Base-by-base conservation (phyloP, 2,329 filamentous ascomycete species). In the Arthrobotrys sphaeroides region DNA sequence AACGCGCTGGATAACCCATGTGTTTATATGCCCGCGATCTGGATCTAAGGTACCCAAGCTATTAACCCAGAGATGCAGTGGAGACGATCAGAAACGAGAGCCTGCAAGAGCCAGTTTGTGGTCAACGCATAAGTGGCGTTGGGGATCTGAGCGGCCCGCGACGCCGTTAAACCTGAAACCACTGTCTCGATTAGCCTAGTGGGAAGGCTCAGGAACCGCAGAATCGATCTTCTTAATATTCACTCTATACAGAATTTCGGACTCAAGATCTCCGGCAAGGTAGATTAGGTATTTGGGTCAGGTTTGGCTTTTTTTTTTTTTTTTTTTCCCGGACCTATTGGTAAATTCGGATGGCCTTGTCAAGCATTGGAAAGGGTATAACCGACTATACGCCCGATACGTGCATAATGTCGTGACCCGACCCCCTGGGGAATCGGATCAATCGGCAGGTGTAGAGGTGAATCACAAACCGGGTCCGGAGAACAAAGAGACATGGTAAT, bases 151-250 rank as follows among this genome's bases (percentile, higher is more conserved):
- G 69, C 72, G 72, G 72, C 47, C 72, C 72, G 72, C 22, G 42
- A 60, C 61, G 67, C 72, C 72, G 70, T 67, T 42, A 40, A 69
- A 75, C 47, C 57, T 75, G 62, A 75, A 75, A 75, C 72, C 59
- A 36, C 43, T 47, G 69, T 31, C 57, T 75, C 47, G 57, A 62
- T 75, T 69, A 43, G 62, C 40, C 62, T 40, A 45, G 55, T 31
- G 28, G 24, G 13, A n/a, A n/a, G 5, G 24, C 24, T 49, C 42
- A 62, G 61, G 61, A 62, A 67, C 69, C 61, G 36, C 49, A 16
- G 28, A 5, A 5, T 33, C 10, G 5, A 5, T 33, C 28, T 10
- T 33, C 10, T 10, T 33, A 5, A 5, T 5, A 5, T 10, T 55
- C 38, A 42, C 40, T 22, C 24, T 42, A 53, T 59, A 16, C 55